These are phyloP conservation scores for Sclerotinia nivalis DNA, from an alignment of 2,329 filamentous ascomycete species.

Conservation along the genomic window DNA sequence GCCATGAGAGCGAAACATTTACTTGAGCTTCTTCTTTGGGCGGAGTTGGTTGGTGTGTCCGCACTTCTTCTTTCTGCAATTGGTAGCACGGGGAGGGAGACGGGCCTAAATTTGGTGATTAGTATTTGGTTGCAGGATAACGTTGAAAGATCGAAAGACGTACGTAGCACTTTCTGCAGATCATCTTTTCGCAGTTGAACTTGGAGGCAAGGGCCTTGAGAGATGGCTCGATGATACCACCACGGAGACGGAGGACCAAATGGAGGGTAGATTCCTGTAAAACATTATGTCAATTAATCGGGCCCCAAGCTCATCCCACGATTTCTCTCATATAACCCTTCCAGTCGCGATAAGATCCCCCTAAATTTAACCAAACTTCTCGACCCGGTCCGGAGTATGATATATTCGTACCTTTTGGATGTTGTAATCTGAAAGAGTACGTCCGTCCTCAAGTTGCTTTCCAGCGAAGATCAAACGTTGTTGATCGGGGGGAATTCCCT, in stretches of 20 bases:
- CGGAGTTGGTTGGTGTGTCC: slow-evolving; percentile 99
- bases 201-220: slow-evolving; percentile 98
- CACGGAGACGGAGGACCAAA: slow-evolving; percentile 96
- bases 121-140: slow-evolving; percentile 27
- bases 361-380: background rate
- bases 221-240: slow-evolving; percentile 98
- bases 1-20: slow-evolving; percentile 52
- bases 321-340: background rate
- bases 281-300: slow-evolving; percentile 29
- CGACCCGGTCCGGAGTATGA: background rate
- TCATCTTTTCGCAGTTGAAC: slow-evolving; percentile 99
- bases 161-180: slow-evolving; percentile 99
- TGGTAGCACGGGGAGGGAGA: slow-evolving; percentile 96
- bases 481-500: slow-evolving; percentile 96
- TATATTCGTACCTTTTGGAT: slow-evolving; percentile 80
- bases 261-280: slow-evolving; percentile 93
- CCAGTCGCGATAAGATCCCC: background rate
- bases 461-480: slow-evolving; percentile 98
- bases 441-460: slow-evolving; percentile 98
- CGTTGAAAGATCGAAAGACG: slow-evolving; percentile 44
- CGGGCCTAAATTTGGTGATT: slow-evolving; percentile 55
- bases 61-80: slow-evolving; percentile 99
- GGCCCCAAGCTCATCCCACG: slow-evolving; percentile 3
- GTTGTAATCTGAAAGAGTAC: slow-evolving; percentile 97
- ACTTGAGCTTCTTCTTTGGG: slow-evolving; percentile 99